A percentile compares a stretch with the other conserved stretches of the same genome.
Conservation (phyloP, 176 grass and related monocot genomes). For the Oryza glaberrima region DNA sequence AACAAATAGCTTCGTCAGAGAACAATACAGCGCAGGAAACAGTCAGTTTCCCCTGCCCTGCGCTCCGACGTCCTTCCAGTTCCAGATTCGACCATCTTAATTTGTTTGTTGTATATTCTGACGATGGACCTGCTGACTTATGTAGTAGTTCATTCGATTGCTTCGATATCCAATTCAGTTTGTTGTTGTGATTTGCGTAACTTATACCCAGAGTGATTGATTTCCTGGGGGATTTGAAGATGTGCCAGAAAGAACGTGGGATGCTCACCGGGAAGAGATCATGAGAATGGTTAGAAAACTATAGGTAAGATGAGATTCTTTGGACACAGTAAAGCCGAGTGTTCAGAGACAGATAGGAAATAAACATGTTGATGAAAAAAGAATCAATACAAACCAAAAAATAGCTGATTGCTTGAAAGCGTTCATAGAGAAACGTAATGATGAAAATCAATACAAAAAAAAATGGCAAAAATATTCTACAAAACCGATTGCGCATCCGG, state of each 20-base stretch:
- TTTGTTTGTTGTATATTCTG: slow-evolving; percentile 22
- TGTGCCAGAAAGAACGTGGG: background rate
- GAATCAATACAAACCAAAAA: too few species aligned
- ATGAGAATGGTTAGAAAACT: too few species aligned
- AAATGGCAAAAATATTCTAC: too few species aligned
- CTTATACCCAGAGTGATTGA: background rate
- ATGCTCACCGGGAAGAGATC: too few species aligned
- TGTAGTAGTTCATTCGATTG: slow-evolving; percentile 12
- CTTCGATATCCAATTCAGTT: background rate
- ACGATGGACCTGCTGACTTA: background rate
- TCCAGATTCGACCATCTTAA: background rate
- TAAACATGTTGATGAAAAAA: too few species aligned
- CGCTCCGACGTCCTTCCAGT: background rate
- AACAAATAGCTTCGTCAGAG: slow-evolving; percentile 10
- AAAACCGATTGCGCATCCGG: slow-evolving; percentile 51
- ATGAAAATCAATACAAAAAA: too few species aligned
- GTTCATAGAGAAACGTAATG: too few species aligned
- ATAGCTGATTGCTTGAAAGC: too few species aligned
- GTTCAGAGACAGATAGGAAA: too few species aligned
- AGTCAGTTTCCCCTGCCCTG: background rate
- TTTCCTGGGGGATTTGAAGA: background rate
- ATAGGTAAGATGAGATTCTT: too few species aligned
- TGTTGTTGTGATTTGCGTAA: background rate
- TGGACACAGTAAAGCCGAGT: too few species aligned
- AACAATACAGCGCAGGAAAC: slow-evolving; percentile 29